phyloP scores from a whole-genome alignment of 768 basidiomycete genomes.

The Lentinula boryana region DNA sequence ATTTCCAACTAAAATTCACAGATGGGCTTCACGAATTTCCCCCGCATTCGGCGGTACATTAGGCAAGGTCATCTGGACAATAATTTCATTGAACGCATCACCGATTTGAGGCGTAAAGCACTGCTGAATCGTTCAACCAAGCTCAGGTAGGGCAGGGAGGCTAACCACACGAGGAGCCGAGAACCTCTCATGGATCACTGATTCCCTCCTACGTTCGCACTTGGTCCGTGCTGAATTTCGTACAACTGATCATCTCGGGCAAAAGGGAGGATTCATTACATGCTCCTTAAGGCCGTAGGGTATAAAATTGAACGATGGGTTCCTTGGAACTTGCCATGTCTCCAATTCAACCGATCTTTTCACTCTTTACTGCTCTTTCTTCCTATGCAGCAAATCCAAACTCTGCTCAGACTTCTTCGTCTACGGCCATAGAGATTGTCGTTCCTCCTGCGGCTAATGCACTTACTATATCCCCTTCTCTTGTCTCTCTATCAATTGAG shows the following conservation, averaged over 20 bases:
- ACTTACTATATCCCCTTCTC: constrained; percentile 13
- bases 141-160: too few species aligned
- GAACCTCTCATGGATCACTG: not conserved
- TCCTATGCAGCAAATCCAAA: not conserved
- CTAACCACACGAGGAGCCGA: not conserved
- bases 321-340: not conserved
- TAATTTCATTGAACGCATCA: too few species aligned
- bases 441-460: not conserved
- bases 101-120: too few species aligned
- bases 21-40: too few species aligned
- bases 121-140: not conserved
- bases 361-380: not conserved
- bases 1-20: too few species aligned
- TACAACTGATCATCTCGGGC: not conserved
- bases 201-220: not conserved
- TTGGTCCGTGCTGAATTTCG: not conserved
- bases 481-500: constrained; percentile 42
- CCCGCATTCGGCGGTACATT: too few species aligned
- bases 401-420: not conserved
- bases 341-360: not conserved
- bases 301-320: not conserved
- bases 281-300: not conserved
- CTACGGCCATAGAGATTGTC: not conserved
- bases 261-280: not conserved
- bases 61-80: too few species aligned